Base-by-base conservation (phyloP, 805 yeast genomes). In the Teunomyces stri region DNA sequence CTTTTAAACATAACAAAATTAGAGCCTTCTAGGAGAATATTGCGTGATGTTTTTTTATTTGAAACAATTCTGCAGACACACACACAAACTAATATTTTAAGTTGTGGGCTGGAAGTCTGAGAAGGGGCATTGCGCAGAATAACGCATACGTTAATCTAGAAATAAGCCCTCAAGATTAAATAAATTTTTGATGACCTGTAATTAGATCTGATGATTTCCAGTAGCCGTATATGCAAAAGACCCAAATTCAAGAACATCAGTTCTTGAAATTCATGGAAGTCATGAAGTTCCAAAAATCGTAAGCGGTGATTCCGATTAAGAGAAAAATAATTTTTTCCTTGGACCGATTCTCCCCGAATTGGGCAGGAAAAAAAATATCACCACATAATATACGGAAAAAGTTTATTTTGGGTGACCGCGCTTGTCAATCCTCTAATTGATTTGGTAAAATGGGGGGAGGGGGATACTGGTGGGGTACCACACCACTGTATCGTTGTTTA, bases 11-110 rank as follows among this genome's bases (percentile, higher is more conserved):
- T 18, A 35, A 35, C 22, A 35, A 16, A 12, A 35, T 35, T 35
- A 35, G 38, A 35, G 38, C 22, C 38, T 35, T 35, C 38, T 35
- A 35, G 38, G 20, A 35, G 38, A 35, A 35, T 35, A 35, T 35
- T 20, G 38, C 38, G 38, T 35, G 38, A 35, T 35, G 34, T 31
- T 31, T 31, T 31, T 31, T 13, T 35, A n/a, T 35, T 35, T 35
- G 38, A 18, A 20, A 35, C 38, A 20, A 13, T 31, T 31, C 27
- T 3, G 16, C 18, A 1, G 34, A 31, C 16, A 31, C 16, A 31
- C 15, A 18, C 20, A 35, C 21, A 20, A 12, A n/a, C n/a, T 20
- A 5, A 35, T 35, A 18, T 35, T 35, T 35, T 18, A 35, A 18
- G 38, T 18, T 35, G 38, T 35, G 38, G 34, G 34, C 34, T 15